phyloP scores from a whole-genome alignment of 2,329 filamentous ascomycete genomes.

The Rhexocercosporidium sp. region DNA sequence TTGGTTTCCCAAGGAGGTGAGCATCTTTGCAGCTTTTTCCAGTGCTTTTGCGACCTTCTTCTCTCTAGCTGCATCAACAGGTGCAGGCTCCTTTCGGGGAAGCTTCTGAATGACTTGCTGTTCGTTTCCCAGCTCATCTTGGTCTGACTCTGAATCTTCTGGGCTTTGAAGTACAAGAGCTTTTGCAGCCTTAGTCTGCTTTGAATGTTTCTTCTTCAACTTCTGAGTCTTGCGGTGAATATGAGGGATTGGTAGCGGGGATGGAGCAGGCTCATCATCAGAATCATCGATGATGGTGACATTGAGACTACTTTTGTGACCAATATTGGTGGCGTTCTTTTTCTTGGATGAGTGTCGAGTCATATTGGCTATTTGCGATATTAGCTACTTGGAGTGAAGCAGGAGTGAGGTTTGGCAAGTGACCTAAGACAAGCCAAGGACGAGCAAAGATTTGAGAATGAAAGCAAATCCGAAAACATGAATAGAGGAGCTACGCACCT shows the following conservation, averaged over 20 bases:
- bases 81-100: background rate
- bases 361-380: background rate
- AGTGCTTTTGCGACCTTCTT: background rate
- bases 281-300: background rate
- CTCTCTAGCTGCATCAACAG: background rate
- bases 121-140: background rate
- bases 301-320: background rate
- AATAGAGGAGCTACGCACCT: too few relatives aligned
- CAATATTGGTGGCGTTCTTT: background rate
- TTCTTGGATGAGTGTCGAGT: background rate
- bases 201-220: background rate
- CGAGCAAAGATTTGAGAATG: background rate
- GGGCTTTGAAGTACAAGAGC: background rate
- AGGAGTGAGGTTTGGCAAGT: background rate
- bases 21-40: background rate
- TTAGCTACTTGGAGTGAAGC: background rate
- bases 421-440: background rate
- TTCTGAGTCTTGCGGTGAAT: background rate
- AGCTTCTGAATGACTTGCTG: background rate
- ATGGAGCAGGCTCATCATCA: constrained; percentile 1
- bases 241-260: background rate
- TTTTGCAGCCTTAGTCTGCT: background rate
- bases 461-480: too few relatives aligned
- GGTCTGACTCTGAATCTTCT: background rate
- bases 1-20: background rate